A percentile compares a stretch with the other conserved stretches of the same genome.
phyloP scores from a whole-genome alignment of 495 filamentous ascomycete genomes.

The Penicillium lagena region DNA sequence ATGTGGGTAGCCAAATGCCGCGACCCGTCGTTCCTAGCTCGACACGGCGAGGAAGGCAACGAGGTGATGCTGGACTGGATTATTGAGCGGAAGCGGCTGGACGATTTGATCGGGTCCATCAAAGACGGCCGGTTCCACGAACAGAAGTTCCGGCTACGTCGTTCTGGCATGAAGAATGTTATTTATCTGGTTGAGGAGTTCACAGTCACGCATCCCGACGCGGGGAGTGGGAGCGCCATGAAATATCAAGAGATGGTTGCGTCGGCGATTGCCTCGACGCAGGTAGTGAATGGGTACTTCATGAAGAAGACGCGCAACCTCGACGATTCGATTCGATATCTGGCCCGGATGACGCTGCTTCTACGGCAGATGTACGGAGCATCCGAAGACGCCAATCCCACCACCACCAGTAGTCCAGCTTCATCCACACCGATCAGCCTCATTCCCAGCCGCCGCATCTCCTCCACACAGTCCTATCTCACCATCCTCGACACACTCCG shows the following conservation, averaged over 20 bases:
- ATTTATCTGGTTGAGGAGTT: conserved; percentile 79
- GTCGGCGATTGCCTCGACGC: conserved; percentile 71
- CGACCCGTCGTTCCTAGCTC: conserved; percentile 48
- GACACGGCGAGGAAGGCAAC: conserved; percentile 57
- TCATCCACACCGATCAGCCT: conserved; percentile 23
- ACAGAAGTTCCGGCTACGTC: conserved; percentile 74
- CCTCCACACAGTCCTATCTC: conserved; percentile 62
- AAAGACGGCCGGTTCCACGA: conserved; percentile 82
- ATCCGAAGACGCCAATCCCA: conserved; percentile 1
- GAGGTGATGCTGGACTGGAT: conserved; percentile 77
- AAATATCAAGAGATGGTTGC: conserved; percentile 60
- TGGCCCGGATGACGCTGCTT: conserved; percentile 67
- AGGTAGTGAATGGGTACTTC: conserved; percentile 79
- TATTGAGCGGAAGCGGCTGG: conserved; percentile 75
- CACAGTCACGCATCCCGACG: conserved; percentile 38
- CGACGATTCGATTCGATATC: conserved; percentile 75
- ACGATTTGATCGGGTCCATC: conserved; percentile 73
- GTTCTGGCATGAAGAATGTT: conserved; percentile 67
- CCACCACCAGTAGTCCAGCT: background rate
- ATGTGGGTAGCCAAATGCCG: conserved; percentile 76
- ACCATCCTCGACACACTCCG: conserved; percentile 53
- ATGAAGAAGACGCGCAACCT: conserved; percentile 70
- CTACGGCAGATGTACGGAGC: conserved; percentile 59
- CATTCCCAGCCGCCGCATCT: conserved; percentile 60
- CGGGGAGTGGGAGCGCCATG: conserved; percentile 23